These are phyloP conservation scores for Inga laurina DNA, from an alignment of 306 rosid genomes.

Conservation along the genomic window DNA sequence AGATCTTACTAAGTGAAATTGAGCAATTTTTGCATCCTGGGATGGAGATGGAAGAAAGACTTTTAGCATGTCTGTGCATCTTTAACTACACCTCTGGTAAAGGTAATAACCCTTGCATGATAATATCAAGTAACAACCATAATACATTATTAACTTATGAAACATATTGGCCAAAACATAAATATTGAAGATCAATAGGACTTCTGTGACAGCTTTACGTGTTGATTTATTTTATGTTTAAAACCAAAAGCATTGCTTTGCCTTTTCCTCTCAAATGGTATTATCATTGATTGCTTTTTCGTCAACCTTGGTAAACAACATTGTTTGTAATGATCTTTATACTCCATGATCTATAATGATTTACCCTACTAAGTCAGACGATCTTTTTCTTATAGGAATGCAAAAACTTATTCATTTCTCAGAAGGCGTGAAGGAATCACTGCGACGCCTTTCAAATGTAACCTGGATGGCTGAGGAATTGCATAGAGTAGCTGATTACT, in stretches of 20 bases:
- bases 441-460: conserved; percentile 70
- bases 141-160: conserved; percentile 1
- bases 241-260: background rate
- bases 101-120: conserved; percentile 46
- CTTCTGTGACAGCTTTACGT: background rate
- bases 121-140: conserved; percentile 8
- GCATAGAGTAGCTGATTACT: conserved; percentile 69
- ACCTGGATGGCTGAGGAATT: conserved; percentile 87
- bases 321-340: conserved; percentile 4
- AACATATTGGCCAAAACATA: background rate
- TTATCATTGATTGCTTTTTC: background rate
- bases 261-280: too few relatives aligned
- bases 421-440: conserved; percentile 77
- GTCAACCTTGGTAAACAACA: background rate
- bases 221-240: conserved; percentile 6
- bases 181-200: background rate
- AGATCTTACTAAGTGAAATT: conserved; percentile 62
- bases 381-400: conserved; percentile 52
- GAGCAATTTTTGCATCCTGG: conserved; percentile 81
- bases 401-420: conserved; percentile 71
- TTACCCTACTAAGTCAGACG: conserved; percentile 20
- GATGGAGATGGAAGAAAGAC: conserved; percentile 71
- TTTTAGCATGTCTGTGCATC: conserved; percentile 76
- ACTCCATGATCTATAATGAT: conserved; percentile 17
- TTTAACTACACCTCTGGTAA: conserved; percentile 75